These are phyloP conservation scores for Chlorella ohadii DNA, from an alignment of 139 green algal species.

Conservation along the genomic window DNA sequence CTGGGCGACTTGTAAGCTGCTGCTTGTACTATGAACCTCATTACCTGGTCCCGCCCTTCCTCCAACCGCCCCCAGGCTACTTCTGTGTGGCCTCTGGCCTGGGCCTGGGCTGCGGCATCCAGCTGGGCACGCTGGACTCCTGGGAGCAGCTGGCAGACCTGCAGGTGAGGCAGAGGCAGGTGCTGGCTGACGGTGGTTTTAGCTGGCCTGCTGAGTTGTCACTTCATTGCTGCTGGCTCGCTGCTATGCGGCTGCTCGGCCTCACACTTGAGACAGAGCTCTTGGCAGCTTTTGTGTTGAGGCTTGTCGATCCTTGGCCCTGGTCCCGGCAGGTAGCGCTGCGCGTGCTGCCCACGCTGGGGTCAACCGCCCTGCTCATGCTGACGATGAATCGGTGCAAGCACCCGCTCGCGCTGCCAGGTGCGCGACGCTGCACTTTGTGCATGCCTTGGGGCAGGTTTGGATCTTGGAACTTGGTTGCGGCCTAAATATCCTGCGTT, in stretches of 20 bases:
- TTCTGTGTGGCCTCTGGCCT: constrained; percentile 22
- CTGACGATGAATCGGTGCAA: constrained; percentile 46
- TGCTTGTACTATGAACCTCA: too few relatives aligned
- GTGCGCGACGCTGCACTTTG: too few relatives aligned
- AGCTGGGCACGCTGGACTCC: not conserved
- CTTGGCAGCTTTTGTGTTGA: too few relatives aligned
- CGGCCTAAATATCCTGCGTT: too few relatives aligned
- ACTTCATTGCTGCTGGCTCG: not conserved
- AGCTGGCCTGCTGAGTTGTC: not conserved
- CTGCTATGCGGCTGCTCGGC: too few relatives aligned
- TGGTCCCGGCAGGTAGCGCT: not conserved
- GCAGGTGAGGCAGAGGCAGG: not conserved
- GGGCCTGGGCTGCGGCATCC: constrained; percentile 23
- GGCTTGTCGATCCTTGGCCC: too few relatives aligned
- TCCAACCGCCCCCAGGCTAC: not conserved
- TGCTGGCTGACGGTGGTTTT: too few relatives aligned
- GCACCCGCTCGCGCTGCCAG: constrained; percentile 55
- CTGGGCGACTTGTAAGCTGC: too few relatives aligned
- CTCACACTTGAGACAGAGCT: too few relatives aligned
- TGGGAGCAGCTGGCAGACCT: constrained; percentile 19
- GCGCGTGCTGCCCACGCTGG: constrained; percentile 57
- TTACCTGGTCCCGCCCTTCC: too few relatives aligned
- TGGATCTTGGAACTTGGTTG: too few relatives aligned
- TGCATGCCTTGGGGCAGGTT: too few relatives aligned
- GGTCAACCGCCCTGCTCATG: constrained; percentile 49